These are phyloP conservation scores for Alternaria brassicae DNA, from an alignment of 2,329 filamentous ascomycete genomes.

Conservation along the genomic window DNA sequence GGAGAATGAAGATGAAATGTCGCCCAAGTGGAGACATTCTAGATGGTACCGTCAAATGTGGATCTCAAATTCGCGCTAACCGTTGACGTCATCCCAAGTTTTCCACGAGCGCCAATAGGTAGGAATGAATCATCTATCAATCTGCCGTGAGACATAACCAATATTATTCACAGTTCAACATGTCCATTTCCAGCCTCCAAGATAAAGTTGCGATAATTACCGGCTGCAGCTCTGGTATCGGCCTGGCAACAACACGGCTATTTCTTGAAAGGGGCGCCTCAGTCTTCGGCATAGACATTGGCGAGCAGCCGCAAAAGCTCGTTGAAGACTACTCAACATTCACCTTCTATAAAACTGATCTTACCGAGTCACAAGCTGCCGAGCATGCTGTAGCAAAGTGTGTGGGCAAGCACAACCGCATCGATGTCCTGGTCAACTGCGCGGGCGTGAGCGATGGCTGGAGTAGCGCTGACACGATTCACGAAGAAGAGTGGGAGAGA, in stretches of 20 bases:
- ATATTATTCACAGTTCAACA: constrained; percentile 1
- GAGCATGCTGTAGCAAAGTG: constrained; percentile 36
- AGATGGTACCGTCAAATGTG: not conserved
- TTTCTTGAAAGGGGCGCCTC: constrained; percentile 34
- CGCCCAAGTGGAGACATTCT: not conserved
- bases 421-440: constrained; percentile 56
- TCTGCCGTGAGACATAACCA: not conserved
- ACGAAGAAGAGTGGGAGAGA: constrained; percentile 51
- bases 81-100: constrained; percentile 20
- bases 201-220: constrained; percentile 40
- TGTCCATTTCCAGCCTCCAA: constrained; percentile 31
- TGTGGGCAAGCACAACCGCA: constrained; percentile 29
- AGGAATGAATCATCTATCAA: not conserved
- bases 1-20: not conserved
- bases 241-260: constrained; percentile 36
- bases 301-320: constrained; percentile 25
- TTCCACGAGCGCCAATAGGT: not conserved
- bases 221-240: constrained; percentile 42
- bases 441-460: constrained; percentile 56
- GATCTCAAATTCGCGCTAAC: constrained; percentile 9
- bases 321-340: constrained; percentile 26
- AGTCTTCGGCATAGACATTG: constrained; percentile 41
- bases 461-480: constrained; percentile 49
- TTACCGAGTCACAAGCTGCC: constrained; percentile 27
- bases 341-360: constrained; percentile 35